phyloP scores from a whole-genome alignment of 2,329 filamentous ascomycete genomes.

The Cordyceps cateniannulata region DNA sequence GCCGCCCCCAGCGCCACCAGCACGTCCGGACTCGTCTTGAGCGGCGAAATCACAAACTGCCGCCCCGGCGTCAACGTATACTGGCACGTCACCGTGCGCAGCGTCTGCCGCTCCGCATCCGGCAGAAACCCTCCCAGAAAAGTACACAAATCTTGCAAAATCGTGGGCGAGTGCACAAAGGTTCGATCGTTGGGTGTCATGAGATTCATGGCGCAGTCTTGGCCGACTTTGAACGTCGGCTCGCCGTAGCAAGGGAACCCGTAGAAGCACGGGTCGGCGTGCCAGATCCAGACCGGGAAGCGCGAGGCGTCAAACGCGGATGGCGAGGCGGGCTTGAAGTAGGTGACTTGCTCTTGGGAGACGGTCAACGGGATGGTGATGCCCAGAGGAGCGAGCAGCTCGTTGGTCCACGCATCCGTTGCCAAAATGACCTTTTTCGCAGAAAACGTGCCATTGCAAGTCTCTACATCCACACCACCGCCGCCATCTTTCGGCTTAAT shows the following conservation, averaged over 20 bases:
- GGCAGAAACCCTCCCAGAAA: slow-evolving; percentile 2
- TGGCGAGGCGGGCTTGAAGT: slow-evolving; percentile 13
- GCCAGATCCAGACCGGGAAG: slow-evolving; percentile 16
- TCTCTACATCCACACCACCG: slow-evolving; percentile 4
- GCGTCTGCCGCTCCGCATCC: slow-evolving; percentile 6
- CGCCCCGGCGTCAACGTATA: slow-evolving; percentile 21
- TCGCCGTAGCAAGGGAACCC: slow-evolving; percentile 16
- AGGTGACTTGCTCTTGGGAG: slow-evolving; percentile 14
- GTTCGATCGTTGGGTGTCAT: slow-evolving; percentile 13
- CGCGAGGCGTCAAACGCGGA: background rate
- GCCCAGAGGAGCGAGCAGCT: slow-evolving; percentile 12
- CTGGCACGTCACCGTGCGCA: slow-evolving; percentile 22
- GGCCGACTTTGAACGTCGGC: slow-evolving; percentile 14
- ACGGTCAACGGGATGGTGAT: slow-evolving; percentile 21
- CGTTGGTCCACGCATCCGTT: slow-evolving; percentile 15
- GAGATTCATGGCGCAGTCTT: slow-evolving; percentile 11
- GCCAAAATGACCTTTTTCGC: slow-evolving; percentile 14
- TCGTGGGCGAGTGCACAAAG: slow-evolving; percentile 12
- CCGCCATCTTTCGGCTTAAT: background rate
- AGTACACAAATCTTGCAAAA: background rate
- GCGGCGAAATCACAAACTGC: slow-evolving; percentile 14
- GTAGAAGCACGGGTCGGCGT: slow-evolving; percentile 12
- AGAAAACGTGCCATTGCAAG: background rate
- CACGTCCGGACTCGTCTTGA: background rate
- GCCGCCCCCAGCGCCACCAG: slow-evolving; percentile 18